Percentiles rank a stretch among this genome's conserved stretches.
Conservation (phyloP, 192 early-diverging fungal species). For the Backusella mclennaniae region DNA sequence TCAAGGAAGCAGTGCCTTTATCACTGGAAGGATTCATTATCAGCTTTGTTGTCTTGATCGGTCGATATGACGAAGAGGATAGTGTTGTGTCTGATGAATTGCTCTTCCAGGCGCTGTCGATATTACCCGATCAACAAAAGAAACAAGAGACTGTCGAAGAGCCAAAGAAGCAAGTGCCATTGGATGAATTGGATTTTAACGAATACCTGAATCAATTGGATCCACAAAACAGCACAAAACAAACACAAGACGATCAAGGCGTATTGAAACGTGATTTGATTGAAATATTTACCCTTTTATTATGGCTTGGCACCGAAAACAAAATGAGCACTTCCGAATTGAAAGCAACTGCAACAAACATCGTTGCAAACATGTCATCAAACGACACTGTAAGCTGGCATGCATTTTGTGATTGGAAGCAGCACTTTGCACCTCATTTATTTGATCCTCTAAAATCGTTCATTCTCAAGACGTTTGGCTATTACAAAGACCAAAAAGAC, state of each 20-base stretch:
- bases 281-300: conserved; percentile 13
- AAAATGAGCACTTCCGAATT: not conserved
- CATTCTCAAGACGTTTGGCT: conserved; percentile 44
- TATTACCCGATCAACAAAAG: conserved; percentile 6
- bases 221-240: not conserved
- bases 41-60: conserved; percentile 24
- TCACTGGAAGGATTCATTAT: conserved; percentile 25
- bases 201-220: conserved; percentile 17
- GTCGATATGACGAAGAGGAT: conserved; percentile 19
- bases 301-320: conserved; percentile 22
- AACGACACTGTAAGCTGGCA: not conserved
- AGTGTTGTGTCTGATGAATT: conserved; percentile 3
- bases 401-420: conserved; percentile 24
- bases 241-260: not conserved
- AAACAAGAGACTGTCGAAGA: not conserved
- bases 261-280: conserved; percentile 19
- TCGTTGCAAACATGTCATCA: not conserved
- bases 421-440: conserved; percentile 41
- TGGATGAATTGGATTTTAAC: conserved; percentile 34
- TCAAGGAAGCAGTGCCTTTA: conserved; percentile 13
- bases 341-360: not conserved
- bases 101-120: conserved; percentile 25
- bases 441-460: conserved; percentile 42
- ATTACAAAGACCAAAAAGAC: conserved; percentile 24
- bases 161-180: not conserved